Evolutionary conservation across 2,329 filamentous ascomycete genomes (phyloP).

Genomic region (Ascosphaera aggregata): DNA sequence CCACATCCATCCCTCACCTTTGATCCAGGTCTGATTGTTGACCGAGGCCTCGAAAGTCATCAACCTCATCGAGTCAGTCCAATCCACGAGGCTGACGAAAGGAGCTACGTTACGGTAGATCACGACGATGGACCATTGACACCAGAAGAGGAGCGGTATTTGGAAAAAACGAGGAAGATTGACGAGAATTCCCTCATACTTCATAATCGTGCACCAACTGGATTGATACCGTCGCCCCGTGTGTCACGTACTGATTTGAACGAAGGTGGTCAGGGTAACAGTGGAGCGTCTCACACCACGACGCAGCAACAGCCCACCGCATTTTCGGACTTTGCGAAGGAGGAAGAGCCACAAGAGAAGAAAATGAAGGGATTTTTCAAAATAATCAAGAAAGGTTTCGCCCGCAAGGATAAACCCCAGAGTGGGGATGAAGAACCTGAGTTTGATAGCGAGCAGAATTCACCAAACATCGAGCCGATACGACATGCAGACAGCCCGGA

Average conservation of each 20-base stretch:
- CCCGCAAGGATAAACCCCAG: slow-evolving; percentile 36
- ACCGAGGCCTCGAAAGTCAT: not conserved
- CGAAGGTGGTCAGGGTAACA: slow-evolving; percentile 65
- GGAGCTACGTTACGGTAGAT: slow-evolving; percentile 14
- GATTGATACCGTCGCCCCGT: slow-evolving; percentile 22
- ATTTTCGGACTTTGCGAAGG: slow-evolving; percentile 39
- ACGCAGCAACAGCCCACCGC: slow-evolving; percentile 61
- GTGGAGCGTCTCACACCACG: slow-evolving; percentile 54
- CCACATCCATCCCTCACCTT: not conserved
- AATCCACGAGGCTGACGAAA: slow-evolving; percentile 14
- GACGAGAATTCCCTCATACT: slow-evolving; percentile 28
- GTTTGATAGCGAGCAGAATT: slow-evolving; percentile 32
- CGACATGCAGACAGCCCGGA: slow-evolving; percentile 21
- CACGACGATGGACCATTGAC: slow-evolving; percentile 34
- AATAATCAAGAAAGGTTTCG: slow-evolving; percentile 7
- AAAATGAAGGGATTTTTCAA: not conserved
- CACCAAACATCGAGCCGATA: slow-evolving; percentile 23
- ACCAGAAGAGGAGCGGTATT: slow-evolving; percentile 23
- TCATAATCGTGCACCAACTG: slow-evolving; percentile 19
- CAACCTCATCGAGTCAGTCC: slow-evolving; percentile 11
- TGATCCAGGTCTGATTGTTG: slow-evolving; percentile 1
- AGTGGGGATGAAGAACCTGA: slow-evolving; percentile 35
- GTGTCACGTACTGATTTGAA: slow-evolving; percentile 29
- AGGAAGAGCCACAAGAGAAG: not conserved
- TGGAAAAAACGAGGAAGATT: slow-evolving; percentile 33